Percentiles rank a stretch among this genome's conserved stretches.
Conservation (phyloP, 768 basidiomycete species). For the Auricularia auricula-judae region DNA sequence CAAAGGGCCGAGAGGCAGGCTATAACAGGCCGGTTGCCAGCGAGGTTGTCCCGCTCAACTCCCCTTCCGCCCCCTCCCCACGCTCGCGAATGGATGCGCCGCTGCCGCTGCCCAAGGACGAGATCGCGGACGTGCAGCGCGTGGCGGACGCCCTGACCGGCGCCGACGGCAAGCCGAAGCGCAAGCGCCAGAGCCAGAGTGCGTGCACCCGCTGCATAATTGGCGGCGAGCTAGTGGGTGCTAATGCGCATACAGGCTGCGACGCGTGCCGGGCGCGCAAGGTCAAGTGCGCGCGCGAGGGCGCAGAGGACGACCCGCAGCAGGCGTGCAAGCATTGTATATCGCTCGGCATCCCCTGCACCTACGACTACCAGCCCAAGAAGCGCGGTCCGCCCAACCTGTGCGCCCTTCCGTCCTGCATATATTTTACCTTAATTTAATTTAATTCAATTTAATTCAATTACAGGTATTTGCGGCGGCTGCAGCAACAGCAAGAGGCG, state of each 20-base stretch:
- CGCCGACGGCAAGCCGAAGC: slow-evolving; percentile 7
- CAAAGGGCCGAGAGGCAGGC: too few species aligned
- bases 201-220: background rate
- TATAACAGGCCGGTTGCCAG: background rate
- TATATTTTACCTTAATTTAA: background rate
- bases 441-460: slow-evolving; percentile 15
- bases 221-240: background rate
- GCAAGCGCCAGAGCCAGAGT: slow-evolving; percentile 9
- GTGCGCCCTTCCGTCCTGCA: slow-evolving; percentile 29
- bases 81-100: background rate
- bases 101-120: background rate
- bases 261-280: slow-evolving; percentile 16
- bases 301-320: slow-evolving; percentile 38
- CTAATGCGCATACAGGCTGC: slow-evolving; percentile 8
- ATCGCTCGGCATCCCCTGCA: slow-evolving; percentile 72
- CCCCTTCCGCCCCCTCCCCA: background rate
- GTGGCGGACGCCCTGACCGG: background rate
- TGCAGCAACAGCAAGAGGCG: slow-evolving; percentile 56
- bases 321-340: slow-evolving; percentile 82
- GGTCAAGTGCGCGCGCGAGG: slow-evolving; percentile 15
- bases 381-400: slow-evolving; percentile 89
- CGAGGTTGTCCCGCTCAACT: background rate
- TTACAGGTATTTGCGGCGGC: slow-evolving; percentile 53
- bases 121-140: background rate
- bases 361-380: slow-evolving; percentile 88